Evolutionary conservation across 1,139 yeast species (phyloP).

Genomic region (Debaryomycetaceae sp.): DNA sequence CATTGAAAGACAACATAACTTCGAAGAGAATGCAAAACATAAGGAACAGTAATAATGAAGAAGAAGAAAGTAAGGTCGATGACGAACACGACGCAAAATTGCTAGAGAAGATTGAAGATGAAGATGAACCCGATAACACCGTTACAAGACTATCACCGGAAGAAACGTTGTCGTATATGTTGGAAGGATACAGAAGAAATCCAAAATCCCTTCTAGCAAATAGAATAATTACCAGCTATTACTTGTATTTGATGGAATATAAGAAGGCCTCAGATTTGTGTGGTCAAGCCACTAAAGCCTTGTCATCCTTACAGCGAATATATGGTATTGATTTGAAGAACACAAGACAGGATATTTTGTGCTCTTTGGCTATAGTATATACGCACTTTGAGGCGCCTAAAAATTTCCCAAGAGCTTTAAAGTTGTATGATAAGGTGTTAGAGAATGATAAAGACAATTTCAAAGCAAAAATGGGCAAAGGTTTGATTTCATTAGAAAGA

Average conservation of each 20-base stretch:
- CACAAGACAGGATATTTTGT: constrained; percentile 57
- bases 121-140: constrained; percentile 12
- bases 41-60: constrained; percentile 17
- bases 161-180: constrained; percentile 51
- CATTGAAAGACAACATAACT: constrained; percentile 14
- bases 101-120: constrained; percentile 10
- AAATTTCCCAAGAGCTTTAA: constrained; percentile 71
- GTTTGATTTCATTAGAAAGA: constrained; percentile 68
- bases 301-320: constrained; percentile 47
- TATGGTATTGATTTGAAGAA: constrained; percentile 47
- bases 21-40: constrained; percentile 3
- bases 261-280: constrained; percentile 59
- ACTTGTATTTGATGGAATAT: constrained; percentile 61
- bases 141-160: constrained; percentile 36
- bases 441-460: constrained; percentile 39
- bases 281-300: constrained; percentile 54
- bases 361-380: constrained; percentile 71
- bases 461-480: constrained; percentile 77
- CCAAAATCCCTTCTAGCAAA: constrained; percentile 57
- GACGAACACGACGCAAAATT: constrained; percentile 15
- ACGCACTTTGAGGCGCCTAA: constrained; percentile 90
- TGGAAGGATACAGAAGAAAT: constrained; percentile 49
- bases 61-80: constrained; percentile 14
- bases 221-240: constrained; percentile 62
- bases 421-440: constrained; percentile 64